A percentile compares a stretch with the other conserved stretches of the same genome.
phyloP scores from a whole-genome alignment of 345 rosid species.

The Populus ilicifolia region DNA sequence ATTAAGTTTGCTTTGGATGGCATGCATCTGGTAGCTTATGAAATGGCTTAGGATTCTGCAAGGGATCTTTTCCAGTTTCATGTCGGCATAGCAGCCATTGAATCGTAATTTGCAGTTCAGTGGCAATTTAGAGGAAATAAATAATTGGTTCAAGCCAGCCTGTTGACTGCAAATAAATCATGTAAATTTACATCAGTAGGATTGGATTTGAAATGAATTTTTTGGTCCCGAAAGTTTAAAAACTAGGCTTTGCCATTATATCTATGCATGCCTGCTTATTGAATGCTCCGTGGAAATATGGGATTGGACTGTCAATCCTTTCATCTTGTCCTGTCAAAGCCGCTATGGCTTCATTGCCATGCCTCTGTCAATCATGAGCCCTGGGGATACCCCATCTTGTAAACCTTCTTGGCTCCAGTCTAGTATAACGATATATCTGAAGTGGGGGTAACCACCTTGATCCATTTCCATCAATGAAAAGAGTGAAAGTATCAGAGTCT shows the following conservation, averaged over 20 bases:
- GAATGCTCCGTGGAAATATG: too few species aligned
- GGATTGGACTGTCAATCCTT: too few species aligned
- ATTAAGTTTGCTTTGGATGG: neutral
- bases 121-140: slow-evolving; percentile 1
- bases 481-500: slow-evolving; percentile 71
- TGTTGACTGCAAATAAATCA: neutral
- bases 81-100: neutral
- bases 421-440: too few species aligned
- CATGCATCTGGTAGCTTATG: neutral
- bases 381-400: too few species aligned
- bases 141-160: neutral
- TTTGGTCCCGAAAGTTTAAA: neutral
- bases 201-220: neutral
- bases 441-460: slow-evolving; percentile 28
- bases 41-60: neutral
- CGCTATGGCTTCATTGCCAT: too few species aligned
- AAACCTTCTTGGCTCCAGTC: too few species aligned
- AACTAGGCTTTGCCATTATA: neutral
- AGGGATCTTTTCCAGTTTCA: slow-evolving; percentile 1
- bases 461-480: slow-evolving; percentile 86
- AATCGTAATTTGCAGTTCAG: neutral
- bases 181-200: neutral
- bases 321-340: too few species aligned
- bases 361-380: too few species aligned
- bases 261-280: neutral